Base-by-base conservation (phyloP, 257 asterid genomes). In the Solanum chmielewskii region DNA sequence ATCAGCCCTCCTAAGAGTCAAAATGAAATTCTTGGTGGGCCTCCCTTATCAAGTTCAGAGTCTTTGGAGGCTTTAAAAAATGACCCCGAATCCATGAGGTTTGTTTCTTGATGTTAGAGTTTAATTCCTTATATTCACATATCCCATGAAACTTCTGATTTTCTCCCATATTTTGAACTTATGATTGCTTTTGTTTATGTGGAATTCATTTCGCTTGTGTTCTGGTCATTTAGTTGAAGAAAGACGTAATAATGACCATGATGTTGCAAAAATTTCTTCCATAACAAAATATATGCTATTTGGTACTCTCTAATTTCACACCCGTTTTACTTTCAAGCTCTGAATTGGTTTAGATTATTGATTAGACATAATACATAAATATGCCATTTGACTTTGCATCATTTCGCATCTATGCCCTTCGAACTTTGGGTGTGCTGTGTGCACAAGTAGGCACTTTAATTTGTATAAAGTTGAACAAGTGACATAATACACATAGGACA, bases 41-140 rank as follows among this genome's bases (percentile, higher is more conserved):
- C 92, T 87, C 91, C 89, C 83, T 89, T 95, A 37, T 89, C 90
- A 21, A 90, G 87, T 90, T 83, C 93, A 23, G 97, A 92, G 90
- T 88, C 91, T 86, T 88, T 97, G 91, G 91, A 92, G 87, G 88
- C 93, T 83, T 90, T 94, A 85, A 96, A 93, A 88, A 92, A 92
- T 85, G 94, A 95, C 88, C 99, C 98, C 37, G 98, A 96, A 91
- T 91, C 98, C 77, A 89, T 96, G 91, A 95, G 99, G 99, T 96
- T 89, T 83, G 18, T 84, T 76, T 88, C 86, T 71, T 49, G 78
- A 87, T 62, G 27, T 47, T 37, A 31, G 16, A 31, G 70, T 47
- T 71, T 71, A 81, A 31, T 80, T 80, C 44, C 69, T 49, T 81
- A 31, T 81, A 16, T 81, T 42, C 83, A 7, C 59, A n/a, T n/a